Evolutionary conservation across 495 filamentous ascomycete genomes (phyloP).

Genomic region (Ascobolus immersus): DNA sequence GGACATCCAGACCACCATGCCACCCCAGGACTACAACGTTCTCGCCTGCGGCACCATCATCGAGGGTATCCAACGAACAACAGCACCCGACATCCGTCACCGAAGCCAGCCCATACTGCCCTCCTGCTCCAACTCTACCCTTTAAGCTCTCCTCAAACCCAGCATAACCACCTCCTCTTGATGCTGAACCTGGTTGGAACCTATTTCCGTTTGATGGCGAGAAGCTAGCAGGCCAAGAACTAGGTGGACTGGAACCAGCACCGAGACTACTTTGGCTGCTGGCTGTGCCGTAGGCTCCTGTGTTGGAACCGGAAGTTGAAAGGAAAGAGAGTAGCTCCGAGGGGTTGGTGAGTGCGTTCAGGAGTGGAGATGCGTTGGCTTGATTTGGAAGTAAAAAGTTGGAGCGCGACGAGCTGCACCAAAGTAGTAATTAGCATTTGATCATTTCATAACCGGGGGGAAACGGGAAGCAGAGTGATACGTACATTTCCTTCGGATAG

Average conservation of each 20-base stretch:
- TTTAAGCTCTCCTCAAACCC: slow-evolving; percentile 15
- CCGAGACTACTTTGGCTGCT: slow-evolving; percentile 13
- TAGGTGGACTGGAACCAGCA: slow-evolving; percentile 13
- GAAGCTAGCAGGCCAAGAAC: slow-evolving; percentile 9
- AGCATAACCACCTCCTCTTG: slow-evolving; percentile 13
- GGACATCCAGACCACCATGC: slow-evolving; percentile 15
- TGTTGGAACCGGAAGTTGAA: slow-evolving; percentile 9
- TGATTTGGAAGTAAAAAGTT: not conserved
- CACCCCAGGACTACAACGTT: slow-evolving; percentile 16
- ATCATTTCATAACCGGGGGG: not conserved
- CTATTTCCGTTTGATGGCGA: slow-evolving; percentile 11
- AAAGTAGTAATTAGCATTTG: not conserved
- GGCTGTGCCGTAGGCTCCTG: slow-evolving; percentile 1
- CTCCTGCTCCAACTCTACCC: slow-evolving; percentile 6
- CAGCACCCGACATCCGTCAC: slow-evolving; percentile 13
- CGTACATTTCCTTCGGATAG: slow-evolving; percentile 1
- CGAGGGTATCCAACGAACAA: slow-evolving; percentile 15
- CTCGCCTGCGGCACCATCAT: slow-evolving; percentile 11
- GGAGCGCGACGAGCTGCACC: not conserved
- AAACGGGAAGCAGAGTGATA: not conserved
- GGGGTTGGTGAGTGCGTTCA: slow-evolving; percentile 12
- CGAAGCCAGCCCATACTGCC: slow-evolving; percentile 5
- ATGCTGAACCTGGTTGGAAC: slow-evolving; percentile 5
- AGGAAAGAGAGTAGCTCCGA: slow-evolving; percentile 14
- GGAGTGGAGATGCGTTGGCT: slow-evolving; percentile 13